Base-by-base conservation (phyloP, 331 rosid species). In the Dryas integrifolia region DNA sequence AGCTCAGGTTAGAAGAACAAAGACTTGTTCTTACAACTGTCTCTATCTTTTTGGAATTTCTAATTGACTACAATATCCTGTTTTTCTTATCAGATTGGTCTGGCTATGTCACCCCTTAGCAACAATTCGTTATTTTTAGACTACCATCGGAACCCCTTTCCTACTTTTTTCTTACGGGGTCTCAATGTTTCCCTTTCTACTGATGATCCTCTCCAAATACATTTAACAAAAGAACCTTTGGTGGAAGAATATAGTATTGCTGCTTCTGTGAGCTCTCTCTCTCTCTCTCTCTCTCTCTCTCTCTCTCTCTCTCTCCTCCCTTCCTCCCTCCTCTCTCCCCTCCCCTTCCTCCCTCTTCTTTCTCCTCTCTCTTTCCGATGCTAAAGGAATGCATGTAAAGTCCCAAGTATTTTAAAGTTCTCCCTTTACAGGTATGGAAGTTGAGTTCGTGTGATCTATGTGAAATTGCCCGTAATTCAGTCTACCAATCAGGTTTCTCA, bases 181-280 rank as follows among this genome's bases (percentile, higher is more conserved):
- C 82, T 96, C 73, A 96, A 96, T 80, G 97, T 96, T 63, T 96
- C 99, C 14, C 99, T 96, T 70, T 96, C 99, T 50, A 96, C 97
- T 44, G 99, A 96, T 70, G 99, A 96, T 82, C 99, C 98, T 67
- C 98, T 96, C 51, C 99, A 96, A 87, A 96, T 96, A 77, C 99
- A 96, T 84, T 84, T 96, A 40, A 96, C 99, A 11, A 96, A 90
- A 85, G 99, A 96, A 75, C 99, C 99, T 43, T 73, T 96, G 87
- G 98, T 96, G 48, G 99, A 96, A 83, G 99, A 96, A 80, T 96
- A 96, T 48, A 95, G 98, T 75, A 92, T 96, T 74, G 99, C 99
- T 76, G 96, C 99, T 79, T 92, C 98, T 26, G 99, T 95, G 77
- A 92, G 98, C 63, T 70, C 66, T 71, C 70, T 83, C 77, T 83